Evolutionary conservation across 192 early-diverging fungal species (phyloP).

Genomic region (Geosiphon pyriformis): DNA sequence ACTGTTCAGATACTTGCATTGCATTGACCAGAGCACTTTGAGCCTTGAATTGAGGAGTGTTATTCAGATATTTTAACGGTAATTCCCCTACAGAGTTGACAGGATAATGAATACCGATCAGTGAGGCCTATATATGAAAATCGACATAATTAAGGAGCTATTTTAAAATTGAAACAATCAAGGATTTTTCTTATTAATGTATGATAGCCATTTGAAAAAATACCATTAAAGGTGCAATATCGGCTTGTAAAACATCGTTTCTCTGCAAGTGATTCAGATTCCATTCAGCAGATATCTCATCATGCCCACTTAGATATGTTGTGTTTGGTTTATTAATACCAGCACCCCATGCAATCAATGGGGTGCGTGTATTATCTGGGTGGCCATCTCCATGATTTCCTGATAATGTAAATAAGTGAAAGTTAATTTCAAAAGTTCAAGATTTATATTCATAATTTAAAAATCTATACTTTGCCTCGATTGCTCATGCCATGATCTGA

Average conservation of each 20-base stretch:
- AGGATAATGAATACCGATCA: constrained; percentile 83
- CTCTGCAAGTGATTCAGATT: constrained; percentile 53
- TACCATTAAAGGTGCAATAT: constrained; percentile 95
- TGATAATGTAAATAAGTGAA: constrained; percentile 15
- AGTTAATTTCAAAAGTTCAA: neutral
- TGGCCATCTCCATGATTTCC: constrained; percentile 93
- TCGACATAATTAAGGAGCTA: too few species aligned
- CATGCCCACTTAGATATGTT: constrained; percentile 60
- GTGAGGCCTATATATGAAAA: constrained; percentile 53
- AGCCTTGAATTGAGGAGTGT: constrained; percentile 68
- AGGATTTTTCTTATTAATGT: too few species aligned
- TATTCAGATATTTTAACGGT: constrained; percentile 74
- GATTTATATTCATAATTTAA: neutral
- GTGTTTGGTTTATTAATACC: constrained; percentile 67
- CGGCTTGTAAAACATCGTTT: constrained; percentile 88
- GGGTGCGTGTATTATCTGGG: constrained; percentile 91
- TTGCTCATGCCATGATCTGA: constrained; percentile 97
- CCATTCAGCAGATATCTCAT: constrained; percentile 72
- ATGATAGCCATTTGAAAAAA: too few species aligned
- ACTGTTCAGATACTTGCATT: constrained; percentile 79
- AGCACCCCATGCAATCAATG: constrained; percentile 92
- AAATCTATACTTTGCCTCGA: constrained; percentile 46
- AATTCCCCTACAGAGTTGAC: constrained; percentile 92
- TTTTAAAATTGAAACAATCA: too few species aligned
- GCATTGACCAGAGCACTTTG: constrained; percentile 76